These are phyloP conservation scores for Bacterosira constricta DNA, from an alignment of 108 stramenopile species.

Conservation along the genomic window DNA sequence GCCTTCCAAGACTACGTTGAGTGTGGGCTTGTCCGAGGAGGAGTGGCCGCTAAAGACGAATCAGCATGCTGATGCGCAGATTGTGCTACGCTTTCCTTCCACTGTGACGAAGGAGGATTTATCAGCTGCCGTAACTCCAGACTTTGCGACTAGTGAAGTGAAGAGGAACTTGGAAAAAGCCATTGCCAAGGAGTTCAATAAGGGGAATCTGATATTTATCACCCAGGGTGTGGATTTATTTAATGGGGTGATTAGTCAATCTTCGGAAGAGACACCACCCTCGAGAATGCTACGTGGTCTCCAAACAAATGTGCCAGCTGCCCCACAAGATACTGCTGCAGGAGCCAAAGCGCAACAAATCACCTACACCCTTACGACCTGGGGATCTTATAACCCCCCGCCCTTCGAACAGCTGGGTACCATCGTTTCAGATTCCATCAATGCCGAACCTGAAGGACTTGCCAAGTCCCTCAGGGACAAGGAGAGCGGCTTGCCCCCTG, in stretches of 20 bases:
- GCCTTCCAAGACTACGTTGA: constrained; percentile 7
- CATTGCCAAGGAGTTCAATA: not conserved
- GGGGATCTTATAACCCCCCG: constrained; percentile 39
- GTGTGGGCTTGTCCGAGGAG: constrained; percentile 16
- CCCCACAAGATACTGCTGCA: not conserved
- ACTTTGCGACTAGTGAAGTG: not conserved
- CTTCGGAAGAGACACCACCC: not conserved
- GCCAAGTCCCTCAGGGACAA: constrained; percentile 18
- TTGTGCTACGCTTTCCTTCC: constrained; percentile 14
- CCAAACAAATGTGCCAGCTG: not conserved
- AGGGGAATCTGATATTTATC: constrained; percentile 4
- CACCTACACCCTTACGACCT: constrained; percentile 24
- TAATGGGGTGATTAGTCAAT: constrained; percentile 6
- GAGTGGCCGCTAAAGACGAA: constrained; percentile 16
- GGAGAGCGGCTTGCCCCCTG: not conserved
- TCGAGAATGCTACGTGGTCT: not conserved
- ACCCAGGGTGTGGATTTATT: constrained; percentile 32
- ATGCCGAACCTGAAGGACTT: constrained; percentile 10
- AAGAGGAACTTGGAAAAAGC: not conserved
- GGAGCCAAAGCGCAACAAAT: constrained; percentile 7
- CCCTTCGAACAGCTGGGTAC: constrained; percentile 34
- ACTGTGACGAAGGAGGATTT: not conserved
- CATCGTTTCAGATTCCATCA: constrained; percentile 29
- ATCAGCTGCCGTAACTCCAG: not conserved
- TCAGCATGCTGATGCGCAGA: constrained; percentile 19